phyloP scores from a whole-genome alignment of 495 filamentous ascomycete species.

The Gamarada debralockiae region DNA sequence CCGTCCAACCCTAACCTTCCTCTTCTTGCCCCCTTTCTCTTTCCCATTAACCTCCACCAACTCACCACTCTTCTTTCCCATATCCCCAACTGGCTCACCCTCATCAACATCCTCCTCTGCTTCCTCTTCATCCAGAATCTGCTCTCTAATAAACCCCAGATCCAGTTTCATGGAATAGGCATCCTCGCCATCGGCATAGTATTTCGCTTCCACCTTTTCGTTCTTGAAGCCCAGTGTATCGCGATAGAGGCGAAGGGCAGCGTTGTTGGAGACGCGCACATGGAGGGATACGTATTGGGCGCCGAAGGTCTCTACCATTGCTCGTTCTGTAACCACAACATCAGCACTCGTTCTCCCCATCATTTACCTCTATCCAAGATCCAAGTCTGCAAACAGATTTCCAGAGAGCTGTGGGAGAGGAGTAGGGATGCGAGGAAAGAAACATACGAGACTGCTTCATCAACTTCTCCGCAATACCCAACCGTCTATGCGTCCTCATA shows the following conservation, averaged over 20 bases:
- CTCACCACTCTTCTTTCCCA: slow-evolving; percentile 27
- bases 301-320: slow-evolving; percentile 91
- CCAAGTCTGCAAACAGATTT: neutral
- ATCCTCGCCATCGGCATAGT: slow-evolving; percentile 98
- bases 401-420: too few relatives aligned
- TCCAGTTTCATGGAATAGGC: slow-evolving; percentile 92
- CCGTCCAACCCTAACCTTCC: slow-evolving; percentile 32
- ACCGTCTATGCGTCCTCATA: slow-evolving; percentile 88
- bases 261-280: slow-evolving; percentile 88
- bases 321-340: slow-evolving; percentile 59
- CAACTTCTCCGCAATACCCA: slow-evolving; percentile 93
- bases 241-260: slow-evolving; percentile 86
- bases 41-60: slow-evolving; percentile 3
- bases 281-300: slow-evolving; percentile 93
- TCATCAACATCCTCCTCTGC: slow-evolving; percentile 31
- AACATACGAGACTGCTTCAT: slow-evolving; percentile 93
- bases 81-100: slow-evolving; percentile 31
- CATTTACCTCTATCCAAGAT: neutral
- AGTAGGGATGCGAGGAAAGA: too few relatives aligned
- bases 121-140: slow-evolving; percentile 38
- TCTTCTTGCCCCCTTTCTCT: slow-evolving; percentile 27
- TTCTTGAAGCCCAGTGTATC: slow-evolving; percentile 90
- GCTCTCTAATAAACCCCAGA: slow-evolving; percentile 55
- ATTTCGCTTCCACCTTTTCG: slow-evolving; percentile 86
- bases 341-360: neutral